Evolutionary conservation across 495 filamentous ascomycete species (phyloP).

Genomic region (Penicillium herquei): DNA sequence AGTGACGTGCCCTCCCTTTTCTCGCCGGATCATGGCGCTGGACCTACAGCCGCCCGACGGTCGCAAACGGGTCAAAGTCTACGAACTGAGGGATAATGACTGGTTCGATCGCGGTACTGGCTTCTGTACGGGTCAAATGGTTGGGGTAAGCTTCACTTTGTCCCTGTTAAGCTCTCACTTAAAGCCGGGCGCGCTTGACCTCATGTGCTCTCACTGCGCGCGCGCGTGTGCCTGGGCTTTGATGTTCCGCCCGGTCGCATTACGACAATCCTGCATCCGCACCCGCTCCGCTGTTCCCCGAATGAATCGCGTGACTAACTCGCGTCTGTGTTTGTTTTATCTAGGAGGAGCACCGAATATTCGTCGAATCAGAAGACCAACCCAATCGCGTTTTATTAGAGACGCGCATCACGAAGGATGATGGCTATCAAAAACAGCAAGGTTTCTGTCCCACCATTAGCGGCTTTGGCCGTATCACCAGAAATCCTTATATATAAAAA

Average conservation of each 20-base stretch:
- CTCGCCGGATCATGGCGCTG: conserved; percentile 72
- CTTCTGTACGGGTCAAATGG: conserved; percentile 80
- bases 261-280: conserved; percentile 3
- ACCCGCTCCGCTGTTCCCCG: background rate
- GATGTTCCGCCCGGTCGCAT: conserved; percentile 1
- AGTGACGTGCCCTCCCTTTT: conserved; percentile 41
- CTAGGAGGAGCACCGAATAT: conserved; percentile 80
- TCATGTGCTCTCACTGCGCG: too few species aligned
- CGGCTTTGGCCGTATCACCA: conserved; percentile 9
- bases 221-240: background rate
- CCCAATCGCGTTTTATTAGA: conserved; percentile 79
- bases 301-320: conserved; percentile 1
- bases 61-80: conserved; percentile 98
- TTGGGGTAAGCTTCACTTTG: conserved; percentile 61
- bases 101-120: conserved; percentile 98
- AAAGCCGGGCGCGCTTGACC: background rate
- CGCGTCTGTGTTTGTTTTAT: conserved; percentile 1
- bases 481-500: background rate
- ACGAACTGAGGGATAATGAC: conserved; percentile 96
- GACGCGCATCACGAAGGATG: conserved; percentile 85
- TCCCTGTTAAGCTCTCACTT: background rate
- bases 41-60: conserved; percentile 77
- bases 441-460: conserved; percentile 51
- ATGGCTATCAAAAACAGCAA: conserved; percentile 98
- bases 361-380: conserved; percentile 91